A percentile compares a stretch with the other conserved stretches of the same genome.
These are phyloP conservation scores for Phoma herbarum DNA, from an alignment of 2,329 filamentous ascomycete genomes.

Conservation along the genomic window DNA sequence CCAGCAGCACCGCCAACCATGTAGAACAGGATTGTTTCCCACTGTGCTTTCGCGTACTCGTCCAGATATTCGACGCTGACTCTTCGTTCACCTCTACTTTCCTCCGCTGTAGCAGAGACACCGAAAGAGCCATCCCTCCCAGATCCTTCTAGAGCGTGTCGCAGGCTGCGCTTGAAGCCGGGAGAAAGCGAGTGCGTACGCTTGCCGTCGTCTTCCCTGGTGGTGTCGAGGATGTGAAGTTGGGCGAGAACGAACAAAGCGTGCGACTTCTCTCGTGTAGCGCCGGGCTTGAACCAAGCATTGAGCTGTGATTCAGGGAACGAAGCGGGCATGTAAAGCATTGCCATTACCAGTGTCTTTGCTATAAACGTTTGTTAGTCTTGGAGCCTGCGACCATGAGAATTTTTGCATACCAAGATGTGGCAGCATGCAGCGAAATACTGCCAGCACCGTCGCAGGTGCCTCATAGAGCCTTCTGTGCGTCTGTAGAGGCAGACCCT, in stretches of 20 bases:
- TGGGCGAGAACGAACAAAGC: constrained; percentile 81
- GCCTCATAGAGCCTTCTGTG: constrained; percentile 94
- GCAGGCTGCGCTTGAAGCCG: constrained; percentile 84
- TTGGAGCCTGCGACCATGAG: not conserved
- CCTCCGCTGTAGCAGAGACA: constrained; percentile 73
- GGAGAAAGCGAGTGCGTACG: constrained; percentile 79
- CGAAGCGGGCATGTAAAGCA: constrained; percentile 88
- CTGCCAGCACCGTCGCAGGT: constrained; percentile 91
- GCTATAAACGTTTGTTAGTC: constrained; percentile 61
- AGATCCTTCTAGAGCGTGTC: constrained; percentile 86
- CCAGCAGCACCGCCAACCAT: constrained; percentile 80
- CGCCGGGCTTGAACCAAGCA: constrained; percentile 79
- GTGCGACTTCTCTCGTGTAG: constrained; percentile 79
- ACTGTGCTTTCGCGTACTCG: constrained; percentile 83
- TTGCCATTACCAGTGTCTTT: constrained; percentile 94
- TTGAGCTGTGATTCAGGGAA: constrained; percentile 84
- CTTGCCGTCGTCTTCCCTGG: constrained; percentile 65
- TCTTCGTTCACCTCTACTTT: constrained; percentile 68
- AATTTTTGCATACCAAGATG: constrained; percentile 71
- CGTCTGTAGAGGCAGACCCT: constrained; percentile 86
- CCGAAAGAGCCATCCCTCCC: constrained; percentile 90
- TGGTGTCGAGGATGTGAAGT: constrained; percentile 80
- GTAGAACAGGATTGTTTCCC: constrained; percentile 96
- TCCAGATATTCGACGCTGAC: constrained; percentile 80
- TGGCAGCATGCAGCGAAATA: constrained; percentile 96